Evolutionary conservation across 2,329 filamentous ascomycete species (phyloP), one percentile per base, ranked within the genome.

Genomic region (Colletotrichum neosansevieriae): DNA sequence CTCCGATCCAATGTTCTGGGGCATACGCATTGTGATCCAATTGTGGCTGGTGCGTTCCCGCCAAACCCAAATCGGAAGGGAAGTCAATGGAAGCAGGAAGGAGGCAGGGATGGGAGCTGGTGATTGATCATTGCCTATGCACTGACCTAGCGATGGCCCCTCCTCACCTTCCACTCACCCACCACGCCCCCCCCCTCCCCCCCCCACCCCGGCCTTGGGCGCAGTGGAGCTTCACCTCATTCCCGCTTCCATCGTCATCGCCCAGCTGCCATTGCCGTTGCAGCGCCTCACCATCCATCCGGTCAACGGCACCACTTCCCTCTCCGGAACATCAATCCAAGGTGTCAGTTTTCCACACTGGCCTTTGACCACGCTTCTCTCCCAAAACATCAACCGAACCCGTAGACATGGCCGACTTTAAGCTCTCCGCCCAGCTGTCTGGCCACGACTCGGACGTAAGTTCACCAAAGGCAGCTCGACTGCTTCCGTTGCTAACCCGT

Each of bases 391-490:
- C 10, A n/a, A 17, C 11, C 15, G 4, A 9, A 5, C 15, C 32
- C 17, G 29, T 57, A 65, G 73, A 72, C 74, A 94, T 95, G 92
- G 84, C 86, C 80, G 91, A 94, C 78, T 98, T 94, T 86, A 97
- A 95, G 87, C 89, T 99, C 76, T 97, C 96, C 70, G 94, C 95
- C 73, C 92, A 93, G 76, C 87, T 99, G 73, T 84, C 90, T 73
- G 95, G 94, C 76, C 96, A 99, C 79, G 92, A 96, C 79, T 92
- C 96, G 79, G 96, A 99, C 89, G 96, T 98, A 86, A 81, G 90
- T 74, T 45, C 49, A 38, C 5, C 12, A 5, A 12, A 34, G 9
- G 56, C 58, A 17, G 50, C 54, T 45, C 63, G 34, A 17, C 17
- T 40, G 58, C 36, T 58, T 42, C 36, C 53, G 29, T 17, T 36